A percentile compares a stretch with the other conserved stretches of the same genome.
phyloP scores from a whole-genome alignment of 1,284 basidiomycete species.

The Trametes sp. region DNA sequence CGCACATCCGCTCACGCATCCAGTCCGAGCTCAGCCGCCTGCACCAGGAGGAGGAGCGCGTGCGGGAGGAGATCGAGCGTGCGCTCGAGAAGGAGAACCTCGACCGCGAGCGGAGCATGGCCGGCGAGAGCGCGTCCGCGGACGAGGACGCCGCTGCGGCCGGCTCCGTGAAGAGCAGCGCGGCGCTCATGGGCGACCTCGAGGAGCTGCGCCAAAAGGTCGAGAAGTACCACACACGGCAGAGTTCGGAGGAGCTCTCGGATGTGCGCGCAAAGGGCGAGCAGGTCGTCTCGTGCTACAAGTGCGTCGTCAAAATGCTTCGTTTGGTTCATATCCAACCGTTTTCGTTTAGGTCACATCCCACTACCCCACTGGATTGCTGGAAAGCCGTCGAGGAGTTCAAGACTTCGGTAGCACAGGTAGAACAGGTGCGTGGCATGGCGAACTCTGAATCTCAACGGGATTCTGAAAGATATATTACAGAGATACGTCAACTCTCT shows the following conservation, averaged over 20 bases:
- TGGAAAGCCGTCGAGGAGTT: slow-evolving; percentile 81
- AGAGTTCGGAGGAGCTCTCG: slow-evolving; percentile 60
- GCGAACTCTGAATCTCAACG: not conserved
- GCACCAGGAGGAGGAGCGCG: slow-evolving; percentile 68
- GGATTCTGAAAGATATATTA: slow-evolving; percentile 20
- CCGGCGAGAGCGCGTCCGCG: slow-evolving; percentile 46
- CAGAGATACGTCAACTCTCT: slow-evolving; percentile 66
- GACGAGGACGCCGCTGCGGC: slow-evolving; percentile 40
- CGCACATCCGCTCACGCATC: slow-evolving; percentile 71
- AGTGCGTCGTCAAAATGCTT: slow-evolving; percentile 50
- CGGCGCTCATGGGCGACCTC: slow-evolving; percentile 71
- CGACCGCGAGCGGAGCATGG: slow-evolving; percentile 67
- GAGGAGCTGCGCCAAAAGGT: slow-evolving; percentile 76
- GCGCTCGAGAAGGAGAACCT: slow-evolving; percentile 84
- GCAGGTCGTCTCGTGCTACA: slow-evolving; percentile 76
- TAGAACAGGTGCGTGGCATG: slow-evolving; percentile 62
- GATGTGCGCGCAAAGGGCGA: slow-evolving; percentile 65
- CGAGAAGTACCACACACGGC: slow-evolving; percentile 72
- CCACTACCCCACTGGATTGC: slow-evolving; percentile 72
- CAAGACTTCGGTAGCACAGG: slow-evolving; percentile 69
- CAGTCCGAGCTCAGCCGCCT: slow-evolving; percentile 68
- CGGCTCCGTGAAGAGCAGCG: slow-evolving; percentile 64
- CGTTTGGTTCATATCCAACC: slow-evolving; percentile 6
- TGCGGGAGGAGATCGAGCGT: slow-evolving; percentile 70
- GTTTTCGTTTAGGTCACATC: slow-evolving; percentile 58